Evolutionary conservation across 352 stramenopile genomes (phyloP).

Genomic region (Elongisporangium prolatum): DNA sequence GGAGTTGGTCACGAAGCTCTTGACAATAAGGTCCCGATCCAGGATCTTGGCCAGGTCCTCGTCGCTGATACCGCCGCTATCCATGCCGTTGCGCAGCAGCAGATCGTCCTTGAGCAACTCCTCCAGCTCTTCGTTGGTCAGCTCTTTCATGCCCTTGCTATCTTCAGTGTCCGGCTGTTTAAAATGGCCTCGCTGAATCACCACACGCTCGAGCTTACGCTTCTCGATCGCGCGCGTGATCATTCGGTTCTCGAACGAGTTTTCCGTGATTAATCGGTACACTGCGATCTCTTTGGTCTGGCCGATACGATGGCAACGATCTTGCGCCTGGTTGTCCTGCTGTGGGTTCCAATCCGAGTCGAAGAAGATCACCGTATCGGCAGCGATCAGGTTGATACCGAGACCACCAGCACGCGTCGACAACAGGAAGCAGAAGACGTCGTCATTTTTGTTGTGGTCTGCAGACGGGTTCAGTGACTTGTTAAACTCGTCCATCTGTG

Average conservation of each 20-base stretch:
- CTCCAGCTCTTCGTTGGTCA: conserved; percentile 76
- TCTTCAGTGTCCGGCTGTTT: conserved; percentile 41
- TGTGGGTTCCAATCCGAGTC: conserved; percentile 99
- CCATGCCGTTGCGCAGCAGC: conserved; percentile 58
- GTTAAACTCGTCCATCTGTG: conserved; percentile 98
- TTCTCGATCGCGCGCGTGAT: conserved; percentile 90
- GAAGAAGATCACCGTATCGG: conserved; percentile 97
- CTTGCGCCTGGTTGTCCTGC: conserved; percentile 92
- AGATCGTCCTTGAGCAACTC: conserved; percentile 73
- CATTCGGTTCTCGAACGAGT: conserved; percentile 94
- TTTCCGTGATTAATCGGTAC: conserved; percentile 91
- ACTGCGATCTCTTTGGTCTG: conserved; percentile 89
- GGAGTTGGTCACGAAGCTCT: conserved; percentile 61
- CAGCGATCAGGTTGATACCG: conserved; percentile 96
- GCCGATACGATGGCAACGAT: conserved; percentile 88
- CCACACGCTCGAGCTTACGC: conserved; percentile 85
- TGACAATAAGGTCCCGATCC: conserved; percentile 64
- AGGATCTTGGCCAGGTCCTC: conserved; percentile 61
- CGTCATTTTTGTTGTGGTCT: conserved; percentile 29
- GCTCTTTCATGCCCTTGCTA: conserved; percentile 18
- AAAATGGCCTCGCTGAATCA: conserved; percentile 85
- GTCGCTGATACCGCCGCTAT: conserved; percentile 67
- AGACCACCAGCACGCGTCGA: conserved; percentile 93
- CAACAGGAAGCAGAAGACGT: conserved; percentile 80
- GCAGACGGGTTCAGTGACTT: conserved; percentile 29